Evolutionary conservation across 768 basidiomycete species (phyloP).

Genomic region (Lyophyllum atratum): DNA sequence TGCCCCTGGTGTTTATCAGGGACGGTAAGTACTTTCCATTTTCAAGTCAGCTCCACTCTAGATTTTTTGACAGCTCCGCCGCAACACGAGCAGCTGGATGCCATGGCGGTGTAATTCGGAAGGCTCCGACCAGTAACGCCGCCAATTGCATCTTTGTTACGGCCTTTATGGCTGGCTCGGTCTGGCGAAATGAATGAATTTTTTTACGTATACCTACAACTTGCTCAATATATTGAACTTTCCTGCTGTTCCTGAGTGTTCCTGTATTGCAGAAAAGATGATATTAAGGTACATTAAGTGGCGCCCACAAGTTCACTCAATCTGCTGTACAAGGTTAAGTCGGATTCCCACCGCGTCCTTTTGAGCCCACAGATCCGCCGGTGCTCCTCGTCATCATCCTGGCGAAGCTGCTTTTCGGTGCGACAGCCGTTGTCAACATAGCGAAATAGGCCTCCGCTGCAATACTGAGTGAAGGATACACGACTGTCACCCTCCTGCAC

Average conservation of each 20-base stretch:
- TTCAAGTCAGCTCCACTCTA: background rate
- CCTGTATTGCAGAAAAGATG: too few species aligned
- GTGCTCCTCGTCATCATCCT: background rate
- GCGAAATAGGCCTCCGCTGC: slow-evolving; percentile 26
- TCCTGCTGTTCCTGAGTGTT: too few species aligned
- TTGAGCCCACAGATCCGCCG: background rate
- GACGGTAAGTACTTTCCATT: background rate
- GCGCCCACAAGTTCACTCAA: background rate
- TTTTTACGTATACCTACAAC: too few species aligned
- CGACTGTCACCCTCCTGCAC: slow-evolving; percentile 20
- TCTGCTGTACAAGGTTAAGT: background rate
- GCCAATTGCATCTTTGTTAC: background rate
- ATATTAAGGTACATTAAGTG: too few species aligned
- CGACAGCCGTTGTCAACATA: slow-evolving; percentile 23
- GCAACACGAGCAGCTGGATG: background rate
- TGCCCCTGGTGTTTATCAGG: background rate
- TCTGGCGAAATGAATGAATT: background rate
- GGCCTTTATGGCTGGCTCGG: background rate
- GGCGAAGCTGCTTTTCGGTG: slow-evolving; percentile 2
- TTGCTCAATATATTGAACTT: too few species aligned
- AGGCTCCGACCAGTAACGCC: background rate
- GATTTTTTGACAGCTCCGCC: background rate
- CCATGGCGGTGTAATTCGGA: background rate
- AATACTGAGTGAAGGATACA: slow-evolving; percentile 28
- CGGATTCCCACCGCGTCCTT: background rate